These are phyloP conservation scores for Crithidia brevicula DNA, from an alignment of 208 protist genomes.

Conservation along the genomic window DNA sequence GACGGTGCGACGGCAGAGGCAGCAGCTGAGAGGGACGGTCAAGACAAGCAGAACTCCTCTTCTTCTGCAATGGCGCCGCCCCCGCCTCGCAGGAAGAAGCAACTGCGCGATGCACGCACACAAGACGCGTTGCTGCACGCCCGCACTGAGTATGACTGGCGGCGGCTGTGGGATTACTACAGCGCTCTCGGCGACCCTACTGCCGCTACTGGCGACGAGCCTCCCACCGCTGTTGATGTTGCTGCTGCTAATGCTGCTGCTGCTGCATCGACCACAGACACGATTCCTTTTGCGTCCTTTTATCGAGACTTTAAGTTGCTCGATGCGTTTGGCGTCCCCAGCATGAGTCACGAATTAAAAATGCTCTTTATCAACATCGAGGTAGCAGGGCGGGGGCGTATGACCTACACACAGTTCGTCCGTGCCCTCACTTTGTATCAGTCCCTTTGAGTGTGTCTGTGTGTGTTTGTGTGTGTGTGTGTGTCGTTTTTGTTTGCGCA, in stretches of 20 bases:
- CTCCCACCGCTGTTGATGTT: too few relatives aligned
- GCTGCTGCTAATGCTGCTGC: too few relatives aligned
- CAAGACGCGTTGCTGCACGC: slow-evolving; percentile 50
- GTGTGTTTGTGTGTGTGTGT: background rate
- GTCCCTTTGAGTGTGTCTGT: slow-evolving; percentile 34
- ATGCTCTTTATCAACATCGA: slow-evolving; percentile 50
- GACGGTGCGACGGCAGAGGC: slow-evolving; percentile 34
- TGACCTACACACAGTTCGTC: slow-evolving; percentile 61
- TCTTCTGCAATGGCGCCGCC: slow-evolving; percentile 1
- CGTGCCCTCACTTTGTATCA: slow-evolving; percentile 51
- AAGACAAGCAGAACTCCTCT: background rate
- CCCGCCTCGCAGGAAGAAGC: slow-evolving; percentile 43
- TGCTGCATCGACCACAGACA: slow-evolving; percentile 6
- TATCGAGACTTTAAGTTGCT: slow-evolving; percentile 58
- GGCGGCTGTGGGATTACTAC: slow-evolving; percentile 69
- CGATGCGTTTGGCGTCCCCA: slow-evolving; percentile 68
- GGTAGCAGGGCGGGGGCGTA: slow-evolving; percentile 36
- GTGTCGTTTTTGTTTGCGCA: background rate
- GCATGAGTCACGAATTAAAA: slow-evolving; percentile 40
- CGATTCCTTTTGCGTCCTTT: slow-evolving; percentile 42
- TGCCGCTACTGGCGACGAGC: background rate
- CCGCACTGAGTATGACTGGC: slow-evolving; percentile 35
- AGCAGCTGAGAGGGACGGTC: background rate
- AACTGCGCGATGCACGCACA: slow-evolving; percentile 35
- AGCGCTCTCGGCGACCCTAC: slow-evolving; percentile 5